Evolutionary conservation across 139 green algal genomes (phyloP).

Genomic region (Dunaliella primolecta): DNA sequence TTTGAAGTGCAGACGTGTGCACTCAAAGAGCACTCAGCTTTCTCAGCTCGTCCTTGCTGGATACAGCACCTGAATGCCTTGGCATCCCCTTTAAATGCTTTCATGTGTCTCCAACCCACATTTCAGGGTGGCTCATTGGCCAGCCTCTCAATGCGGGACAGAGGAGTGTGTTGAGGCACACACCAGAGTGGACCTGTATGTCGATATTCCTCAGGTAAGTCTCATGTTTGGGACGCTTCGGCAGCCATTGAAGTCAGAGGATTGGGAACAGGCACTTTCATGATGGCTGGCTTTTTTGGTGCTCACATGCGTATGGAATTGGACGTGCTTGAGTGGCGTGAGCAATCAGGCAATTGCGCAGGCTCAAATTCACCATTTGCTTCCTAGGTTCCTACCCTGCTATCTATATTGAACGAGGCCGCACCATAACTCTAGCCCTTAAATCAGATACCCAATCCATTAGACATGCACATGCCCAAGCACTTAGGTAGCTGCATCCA

Average conservation of each 20-base stretch:
- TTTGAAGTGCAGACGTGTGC: too few relatives aligned
- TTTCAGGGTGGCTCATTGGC: slow-evolving; percentile 63
- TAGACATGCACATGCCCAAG: too few relatives aligned
- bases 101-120: too few relatives aligned
- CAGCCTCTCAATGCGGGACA: slow-evolving; percentile 54
- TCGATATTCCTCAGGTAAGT: slow-evolving; percentile 50
- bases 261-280: neutral
- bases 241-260: neutral
- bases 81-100: too few relatives aligned
- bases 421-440: too few relatives aligned
- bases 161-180: slow-evolving; percentile 86
- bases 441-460: too few relatives aligned
- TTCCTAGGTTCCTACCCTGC: too few relatives aligned
- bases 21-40: too few relatives aligned
- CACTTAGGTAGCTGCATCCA: too few relatives aligned
- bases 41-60: too few relatives aligned
- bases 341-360: neutral
- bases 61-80: too few relatives aligned
- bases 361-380: neutral
- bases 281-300: neutral
- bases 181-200: slow-evolving; percentile 77
- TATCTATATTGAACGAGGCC: too few relatives aligned
- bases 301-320: neutral
- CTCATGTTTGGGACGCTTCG: neutral
- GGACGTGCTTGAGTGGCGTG: neutral